Base-by-base conservation (phyloP, 805 yeast genomes). In the Starmerella floris region DNA sequence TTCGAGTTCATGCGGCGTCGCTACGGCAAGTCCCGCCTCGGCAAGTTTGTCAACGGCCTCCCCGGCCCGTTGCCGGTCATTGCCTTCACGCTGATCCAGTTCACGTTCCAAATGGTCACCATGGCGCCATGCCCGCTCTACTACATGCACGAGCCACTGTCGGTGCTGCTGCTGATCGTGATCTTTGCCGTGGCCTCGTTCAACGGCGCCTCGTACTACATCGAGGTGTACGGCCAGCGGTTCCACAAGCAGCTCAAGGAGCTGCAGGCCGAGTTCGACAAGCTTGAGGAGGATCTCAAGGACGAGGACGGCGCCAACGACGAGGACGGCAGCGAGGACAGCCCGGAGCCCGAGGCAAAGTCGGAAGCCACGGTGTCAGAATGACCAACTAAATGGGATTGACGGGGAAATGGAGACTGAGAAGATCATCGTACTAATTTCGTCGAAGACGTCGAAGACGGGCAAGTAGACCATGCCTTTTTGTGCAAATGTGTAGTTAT, bases 121-220 rank as follows among this genome's bases (percentile, higher is more conserved):
- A 88, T 88, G 97, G 62, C 77, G 37, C 69, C 84, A 4, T 83
- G 95, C 55, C 94, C 95, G 0, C 58, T 91, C n/a, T 83, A 94
- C 80, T 83, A 83, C 62, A 67, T 70, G 35, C 72, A 77, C 58
- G 77, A 79, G 54, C 62, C 64, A 35, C 72, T 82, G 2, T 83
- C 91, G 22, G 73, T 78, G 1, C 50, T 68, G 1, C 87, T 85
- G 56, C 69, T 88, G 49, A 62, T 74, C 2, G 68, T 72, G 39
- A 83, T 88, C n/a, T 85, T 87, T 52, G 59, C 77, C 36, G 70
- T 74, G 59, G 93, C 97, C 1, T 69, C 85, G 33, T 84, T 79
- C 59, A 87, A 91, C 51, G 98, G 98, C 23, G 98, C 97, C 2
- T 83, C 94, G 0, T 88, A 83, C 58, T 88, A 88, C 59, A 70